phyloP scores from a whole-genome alignment of 1,284 basidiomycete species.

The Coniferiporia sulphurascens region DNA sequence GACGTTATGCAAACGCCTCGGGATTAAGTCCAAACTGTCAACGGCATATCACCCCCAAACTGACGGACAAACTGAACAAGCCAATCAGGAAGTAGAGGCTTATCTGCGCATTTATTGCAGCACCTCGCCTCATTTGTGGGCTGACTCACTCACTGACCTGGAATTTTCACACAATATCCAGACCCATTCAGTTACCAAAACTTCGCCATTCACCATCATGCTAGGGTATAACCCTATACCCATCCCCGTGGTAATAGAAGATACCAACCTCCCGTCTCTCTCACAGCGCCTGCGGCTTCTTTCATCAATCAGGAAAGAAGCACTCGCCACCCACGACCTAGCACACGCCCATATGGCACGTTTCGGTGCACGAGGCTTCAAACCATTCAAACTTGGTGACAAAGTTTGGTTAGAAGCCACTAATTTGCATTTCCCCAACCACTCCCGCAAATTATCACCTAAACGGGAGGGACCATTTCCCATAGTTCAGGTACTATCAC shows the following conservation, averaged over 20 bases:
- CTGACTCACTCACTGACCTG: constrained; percentile 21
- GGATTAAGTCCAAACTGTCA: constrained; percentile 20
- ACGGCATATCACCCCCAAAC: constrained; percentile 26
- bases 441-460: background rate
- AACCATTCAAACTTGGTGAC: background rate
- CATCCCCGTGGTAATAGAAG: background rate
- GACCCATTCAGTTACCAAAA: background rate
- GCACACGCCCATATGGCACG: background rate
- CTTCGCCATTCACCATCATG: background rate
- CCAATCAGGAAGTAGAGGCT: constrained; percentile 25
- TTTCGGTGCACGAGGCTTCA: background rate
- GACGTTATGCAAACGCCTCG: constrained; percentile 5
- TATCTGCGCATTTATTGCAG: constrained; percentile 18
- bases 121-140: constrained; percentile 30
- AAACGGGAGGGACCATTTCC: background rate
- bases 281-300: background rate
- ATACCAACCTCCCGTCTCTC: background rate
- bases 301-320: background rate
- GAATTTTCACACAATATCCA: constrained; percentile 18
- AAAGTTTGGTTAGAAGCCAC: background rate
- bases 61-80: constrained; percentile 27
- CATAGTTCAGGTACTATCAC: background rate
- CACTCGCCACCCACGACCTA: background rate
- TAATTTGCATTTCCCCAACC: background rate
- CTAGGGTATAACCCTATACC: background rate